A percentile compares a stretch with the other conserved stretches of the same genome.
These are phyloP conservation scores for Chaetomiaceae sp. DNA, from an alignment of 2,329 filamentous ascomycete species.

Conservation along the genomic window DNA sequence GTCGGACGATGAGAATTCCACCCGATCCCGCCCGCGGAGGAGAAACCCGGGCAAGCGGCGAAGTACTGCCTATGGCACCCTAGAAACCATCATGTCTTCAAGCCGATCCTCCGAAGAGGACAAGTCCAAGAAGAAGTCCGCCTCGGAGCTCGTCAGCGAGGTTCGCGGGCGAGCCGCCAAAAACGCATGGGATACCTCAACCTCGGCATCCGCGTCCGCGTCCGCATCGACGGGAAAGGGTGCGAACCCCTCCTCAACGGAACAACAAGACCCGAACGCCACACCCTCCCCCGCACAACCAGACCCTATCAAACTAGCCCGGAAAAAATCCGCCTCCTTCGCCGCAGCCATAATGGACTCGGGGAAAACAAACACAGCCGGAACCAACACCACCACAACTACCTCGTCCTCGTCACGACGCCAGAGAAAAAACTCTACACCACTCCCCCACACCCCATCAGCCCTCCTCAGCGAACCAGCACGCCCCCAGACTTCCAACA, in stretches of 20 bases:
- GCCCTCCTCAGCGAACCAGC: slow-evolving; percentile 52
- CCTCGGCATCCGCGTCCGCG: slow-evolving; percentile 17
- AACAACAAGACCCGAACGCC: background rate
- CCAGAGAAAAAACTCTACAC: too few species aligned
- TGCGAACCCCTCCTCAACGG: background rate
- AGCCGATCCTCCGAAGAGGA: slow-evolving; percentile 61
- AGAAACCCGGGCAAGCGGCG: slow-evolving; percentile 41
- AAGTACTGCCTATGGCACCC: slow-evolving; percentile 55
- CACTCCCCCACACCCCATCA: slow-evolving; percentile 27
- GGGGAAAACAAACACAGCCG: slow-evolving; percentile 26
- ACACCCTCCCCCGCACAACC: background rate
- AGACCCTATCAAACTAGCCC: slow-evolving; percentile 20
- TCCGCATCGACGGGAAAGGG: slow-evolving; percentile 15
- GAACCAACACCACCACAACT: background rate
- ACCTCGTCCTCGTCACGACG: slow-evolving; percentile 5
- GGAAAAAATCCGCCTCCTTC: slow-evolving; percentile 40
- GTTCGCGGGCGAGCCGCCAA: slow-evolving; percentile 42
- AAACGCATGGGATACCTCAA: slow-evolving; percentile 32
- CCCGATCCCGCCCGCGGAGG: slow-evolving; percentile 36
- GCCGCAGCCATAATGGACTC: slow-evolving; percentile 44
- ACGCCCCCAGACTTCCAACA: slow-evolving; percentile 52
- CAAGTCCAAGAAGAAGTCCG: slow-evolving; percentile 54
- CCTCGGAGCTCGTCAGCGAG: slow-evolving; percentile 50
- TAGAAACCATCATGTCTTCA: slow-evolving; percentile 64
- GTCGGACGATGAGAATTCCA: slow-evolving; percentile 47